These are phyloP conservation scores for Leucogyrophana mollusca DNA, from an alignment of 768 basidiomycete species.

Conservation along the genomic window DNA sequence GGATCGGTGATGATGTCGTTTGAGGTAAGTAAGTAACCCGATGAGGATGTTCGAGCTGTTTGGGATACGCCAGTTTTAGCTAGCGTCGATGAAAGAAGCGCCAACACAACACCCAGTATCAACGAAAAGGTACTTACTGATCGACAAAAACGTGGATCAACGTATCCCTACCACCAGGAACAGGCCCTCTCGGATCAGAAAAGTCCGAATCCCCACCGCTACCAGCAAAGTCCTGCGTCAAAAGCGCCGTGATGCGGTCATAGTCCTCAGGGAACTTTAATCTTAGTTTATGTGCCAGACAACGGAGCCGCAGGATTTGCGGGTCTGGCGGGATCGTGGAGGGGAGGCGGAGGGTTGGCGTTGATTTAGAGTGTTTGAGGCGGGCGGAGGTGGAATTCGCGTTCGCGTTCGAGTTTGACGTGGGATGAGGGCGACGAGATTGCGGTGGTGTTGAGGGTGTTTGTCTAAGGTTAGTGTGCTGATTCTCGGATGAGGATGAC, in stretches of 20 bases:
- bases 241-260: slow-evolving; percentile 28
- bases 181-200: slow-evolving; percentile 32
- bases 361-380: slow-evolving; percentile 46
- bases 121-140: slow-evolving; percentile 33
- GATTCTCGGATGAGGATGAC: slow-evolving; percentile 27
- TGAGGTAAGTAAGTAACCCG: slow-evolving; percentile 71
- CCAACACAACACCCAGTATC: background rate
- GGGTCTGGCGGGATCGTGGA: slow-evolving; percentile 43
- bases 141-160: slow-evolving; percentile 43
- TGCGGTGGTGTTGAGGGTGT: slow-evolving; percentile 31
- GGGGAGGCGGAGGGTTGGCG: slow-evolving; percentile 40
- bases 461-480: slow-evolving; percentile 15
- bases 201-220: slow-evolving; percentile 34
- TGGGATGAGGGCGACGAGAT: slow-evolving; percentile 6
- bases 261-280: slow-evolving; percentile 55
- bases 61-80: too few relatives aligned
- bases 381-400: slow-evolving; percentile 21
- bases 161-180: slow-evolving; percentile 28
- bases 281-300: slow-evolving; percentile 55
- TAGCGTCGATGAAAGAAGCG: too few relatives aligned
- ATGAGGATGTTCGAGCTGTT: slow-evolving; percentile 85
- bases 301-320: slow-evolving; percentile 47
- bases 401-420: slow-evolving; percentile 7
- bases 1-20: slow-evolving; percentile 41
- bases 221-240: slow-evolving; percentile 28